phyloP scores from a whole-genome alignment of 1,284 basidiomycete genomes.

The Fomitopsis pinicola region DNA sequence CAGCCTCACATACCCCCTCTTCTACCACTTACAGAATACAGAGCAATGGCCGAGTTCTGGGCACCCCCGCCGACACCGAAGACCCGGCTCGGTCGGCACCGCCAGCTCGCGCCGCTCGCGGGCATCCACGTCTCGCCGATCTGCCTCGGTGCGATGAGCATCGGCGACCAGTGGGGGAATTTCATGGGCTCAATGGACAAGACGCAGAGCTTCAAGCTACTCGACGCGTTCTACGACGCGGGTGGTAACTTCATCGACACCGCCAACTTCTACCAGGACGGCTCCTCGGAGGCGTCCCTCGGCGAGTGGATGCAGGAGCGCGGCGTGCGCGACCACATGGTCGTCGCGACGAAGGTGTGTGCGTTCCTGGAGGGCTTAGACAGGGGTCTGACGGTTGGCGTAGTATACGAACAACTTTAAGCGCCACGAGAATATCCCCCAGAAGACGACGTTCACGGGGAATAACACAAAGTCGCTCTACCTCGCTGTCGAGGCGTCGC shows the following conservation, averaged over 20 bases:
- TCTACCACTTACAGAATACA: not conserved
- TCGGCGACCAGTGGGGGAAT: conserved; percentile 32
- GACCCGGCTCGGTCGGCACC: conserved; percentile 11
- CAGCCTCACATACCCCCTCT: no score
- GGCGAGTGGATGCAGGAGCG: conserved; percentile 40
- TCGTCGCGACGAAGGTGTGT: conserved; percentile 35
- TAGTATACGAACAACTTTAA: conserved; percentile 14
- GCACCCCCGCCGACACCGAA: conserved; percentile 1
- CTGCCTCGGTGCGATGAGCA: conserved; percentile 45
- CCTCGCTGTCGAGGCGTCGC: conserved; percentile 39
- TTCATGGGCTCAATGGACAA: conserved; percentile 29
- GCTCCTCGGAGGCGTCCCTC: conserved; percentile 26
- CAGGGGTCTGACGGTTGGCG: not conserved
- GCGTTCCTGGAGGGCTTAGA: not conserved
- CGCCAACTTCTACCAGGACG: conserved; percentile 36
- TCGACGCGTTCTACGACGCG: conserved; percentile 21
- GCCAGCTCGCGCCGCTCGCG: conserved; percentile 10
- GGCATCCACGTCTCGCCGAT: conserved; percentile 40
- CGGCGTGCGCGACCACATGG: conserved; percentile 35
- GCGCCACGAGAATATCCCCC: conserved; percentile 18
- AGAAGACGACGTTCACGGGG: conserved; percentile 41
- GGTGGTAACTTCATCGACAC: conserved; percentile 12
- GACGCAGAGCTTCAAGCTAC: conserved; percentile 16
- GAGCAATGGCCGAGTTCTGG: conserved; percentile 2
- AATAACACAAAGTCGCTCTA: conserved; percentile 45